Evolutionary conservation across 1,284 basidiomycete species (phyloP).

Genomic region (Cutaneotrichosporon cutaneum): DNA sequence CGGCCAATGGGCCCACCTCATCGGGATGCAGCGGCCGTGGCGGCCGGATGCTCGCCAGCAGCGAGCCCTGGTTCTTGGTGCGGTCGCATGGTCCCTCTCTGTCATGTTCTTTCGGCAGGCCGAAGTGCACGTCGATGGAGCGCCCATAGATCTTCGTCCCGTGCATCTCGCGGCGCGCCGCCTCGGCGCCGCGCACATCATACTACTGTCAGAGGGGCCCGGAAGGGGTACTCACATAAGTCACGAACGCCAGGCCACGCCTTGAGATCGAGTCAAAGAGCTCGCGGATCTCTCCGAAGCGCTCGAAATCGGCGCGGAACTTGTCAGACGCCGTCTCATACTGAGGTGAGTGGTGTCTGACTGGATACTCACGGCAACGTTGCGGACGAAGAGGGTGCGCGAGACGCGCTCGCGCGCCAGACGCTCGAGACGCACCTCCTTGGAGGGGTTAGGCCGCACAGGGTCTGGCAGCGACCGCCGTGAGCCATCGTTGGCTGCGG

Average conservation of each 20-base stretch:
- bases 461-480: neutral
- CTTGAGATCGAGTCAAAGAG: constrained; percentile 93
- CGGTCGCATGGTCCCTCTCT: constrained; percentile 66
- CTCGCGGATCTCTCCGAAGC: constrained; percentile 91
- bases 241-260: constrained; percentile 95
- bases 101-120: constrained; percentile 84
- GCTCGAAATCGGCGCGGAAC: constrained; percentile 80
- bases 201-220: constrained; percentile 59
- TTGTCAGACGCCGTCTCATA: constrained; percentile 85
- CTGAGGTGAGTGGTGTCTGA: constrained; percentile 54
- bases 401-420: constrained; percentile 72
- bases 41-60: constrained; percentile 69
- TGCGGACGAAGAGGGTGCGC: constrained; percentile 92
- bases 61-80: constrained; percentile 85
- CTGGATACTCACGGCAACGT: constrained; percentile 73
- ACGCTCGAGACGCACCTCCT: constrained; percentile 18
- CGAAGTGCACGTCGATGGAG: constrained; percentile 97
- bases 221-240: constrained; percentile 69
- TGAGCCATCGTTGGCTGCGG: neutral
- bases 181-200: constrained; percentile 85
- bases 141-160: constrained; percentile 78
- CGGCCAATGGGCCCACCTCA: constrained; percentile 77
- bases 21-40: constrained; percentile 72
- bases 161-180: constrained; percentile 82
- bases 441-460: constrained; percentile 9